Percentiles rank a stretch among this genome's conserved stretches.
These are phyloP conservation scores for Eucalyptus polybractea DNA, from an alignment of 345 rosid species.

Conservation along the genomic window DNA sequence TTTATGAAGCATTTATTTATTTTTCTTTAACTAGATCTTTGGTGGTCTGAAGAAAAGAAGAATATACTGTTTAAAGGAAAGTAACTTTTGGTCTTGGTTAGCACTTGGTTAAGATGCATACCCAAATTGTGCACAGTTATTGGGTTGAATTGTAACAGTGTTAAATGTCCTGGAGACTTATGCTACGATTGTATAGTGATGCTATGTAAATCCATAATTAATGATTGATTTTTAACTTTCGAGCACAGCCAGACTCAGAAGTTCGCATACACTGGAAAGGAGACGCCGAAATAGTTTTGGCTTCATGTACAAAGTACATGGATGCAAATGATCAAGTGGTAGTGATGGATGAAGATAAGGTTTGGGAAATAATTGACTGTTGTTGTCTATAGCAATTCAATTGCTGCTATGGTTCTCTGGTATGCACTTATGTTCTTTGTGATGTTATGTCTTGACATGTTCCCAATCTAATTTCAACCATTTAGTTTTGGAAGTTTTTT, in stretches of 20 bases:
- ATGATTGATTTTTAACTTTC: background rate
- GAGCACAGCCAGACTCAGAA: conserved; percentile 43
- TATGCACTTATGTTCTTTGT: background rate
- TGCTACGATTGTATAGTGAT: background rate
- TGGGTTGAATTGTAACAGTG: background rate
- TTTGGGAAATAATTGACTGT: background rate
- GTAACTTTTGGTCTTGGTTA: background rate
- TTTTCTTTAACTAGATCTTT: background rate
- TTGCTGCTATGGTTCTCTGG: background rate
- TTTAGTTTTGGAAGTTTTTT: background rate
- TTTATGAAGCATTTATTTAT: background rate
- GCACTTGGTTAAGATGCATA: background rate
- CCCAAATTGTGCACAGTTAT: background rate
- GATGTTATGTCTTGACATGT: rapidly evolving
- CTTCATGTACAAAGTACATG: conserved; percentile 58
- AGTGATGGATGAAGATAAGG: conserved; percentile 62
- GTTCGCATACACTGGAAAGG: conserved; percentile 97
- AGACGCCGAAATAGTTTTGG: conserved; percentile 90
- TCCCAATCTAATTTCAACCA: background rate
- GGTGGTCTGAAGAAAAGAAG: background rate
- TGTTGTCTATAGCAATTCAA: background rate
- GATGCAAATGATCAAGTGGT: conserved; percentile 35
- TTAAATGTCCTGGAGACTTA: background rate
- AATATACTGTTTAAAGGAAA: background rate
- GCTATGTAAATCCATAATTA: background rate